Evolutionary conservation across 805 yeast genomes (phyloP).

Genomic region (Saturnispora saitoi): DNA sequence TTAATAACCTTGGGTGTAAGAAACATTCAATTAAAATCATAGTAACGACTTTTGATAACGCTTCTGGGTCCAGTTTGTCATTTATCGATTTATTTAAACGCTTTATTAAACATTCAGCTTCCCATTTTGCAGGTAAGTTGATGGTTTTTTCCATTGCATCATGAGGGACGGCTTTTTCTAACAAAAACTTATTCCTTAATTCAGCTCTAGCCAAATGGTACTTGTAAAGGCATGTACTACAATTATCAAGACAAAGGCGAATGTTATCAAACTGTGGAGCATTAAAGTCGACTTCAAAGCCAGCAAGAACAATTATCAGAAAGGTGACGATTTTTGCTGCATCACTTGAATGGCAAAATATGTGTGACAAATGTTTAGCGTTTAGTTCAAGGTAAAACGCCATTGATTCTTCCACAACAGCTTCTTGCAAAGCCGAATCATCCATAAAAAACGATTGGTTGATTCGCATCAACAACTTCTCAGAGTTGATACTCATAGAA

Average conservation of each 20-base stretch:
- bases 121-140: slow-evolving; percentile 22
- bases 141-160: slow-evolving; percentile 18
- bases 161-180: slow-evolving; percentile 33
- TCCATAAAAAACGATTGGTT: slow-evolving; percentile 25
- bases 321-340: slow-evolving; percentile 11
- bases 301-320: slow-evolving; percentile 12
- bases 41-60: slow-evolving; percentile 17
- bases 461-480: slow-evolving; percentile 9
- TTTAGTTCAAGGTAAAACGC: slow-evolving; percentile 13
- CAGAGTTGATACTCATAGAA: slow-evolving; percentile 1
- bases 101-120: slow-evolving; percentile 16
- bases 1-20: slow-evolving; percentile 42
- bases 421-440: slow-evolving; percentile 16
- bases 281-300: slow-evolving; percentile 25
- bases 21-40: slow-evolving; percentile 39
- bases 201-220: slow-evolving; percentile 47
- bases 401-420: slow-evolving; percentile 34
- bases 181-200: slow-evolving; percentile 43
- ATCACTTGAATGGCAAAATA: slow-evolving; percentile 11
- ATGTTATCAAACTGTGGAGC: slow-evolving; percentile 18
- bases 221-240: slow-evolving; percentile 45
- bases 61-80: slow-evolving; percentile 15
- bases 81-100: slow-evolving; percentile 14
- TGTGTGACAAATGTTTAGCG: slow-evolving; percentile 31
- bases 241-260: slow-evolving; percentile 32